Percentiles rank a stretch among this genome's conserved stretches.
Evolutionary conservation across 2,329 filamentous ascomycete genomes (phyloP).

Genomic region (Penicillium olsonii): DNA sequence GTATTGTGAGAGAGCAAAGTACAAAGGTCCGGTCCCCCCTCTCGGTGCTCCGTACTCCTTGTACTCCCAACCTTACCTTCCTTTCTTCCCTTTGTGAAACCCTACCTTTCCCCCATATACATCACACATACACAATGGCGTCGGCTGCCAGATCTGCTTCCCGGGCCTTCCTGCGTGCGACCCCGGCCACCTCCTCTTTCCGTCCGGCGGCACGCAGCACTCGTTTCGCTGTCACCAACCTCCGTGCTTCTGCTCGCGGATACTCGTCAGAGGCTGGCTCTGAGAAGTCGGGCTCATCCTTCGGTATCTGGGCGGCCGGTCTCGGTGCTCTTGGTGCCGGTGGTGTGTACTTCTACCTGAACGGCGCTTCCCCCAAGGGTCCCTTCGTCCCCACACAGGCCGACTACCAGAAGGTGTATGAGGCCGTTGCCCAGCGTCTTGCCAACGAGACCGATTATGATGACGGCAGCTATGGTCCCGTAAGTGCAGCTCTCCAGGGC

Average conservation of each 20-base stretch:
- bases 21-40: slow-evolving; percentile 16
- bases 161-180: slow-evolving; percentile 45
- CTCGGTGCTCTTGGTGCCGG: slow-evolving; percentile 62
- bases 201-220: slow-evolving; percentile 55
- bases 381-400: slow-evolving; percentile 73
- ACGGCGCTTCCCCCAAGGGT: slow-evolving; percentile 53
- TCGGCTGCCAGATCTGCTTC: slow-evolving; percentile 45
- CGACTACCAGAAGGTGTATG: slow-evolving; percentile 95
- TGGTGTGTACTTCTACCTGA: slow-evolving; percentile 65
- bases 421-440: slow-evolving; percentile 75
- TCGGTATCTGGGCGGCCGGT: slow-evolving; percentile 61
- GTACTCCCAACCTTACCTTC: slow-evolving; percentile 7
- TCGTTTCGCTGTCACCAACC: slow-evolving; percentile 59
- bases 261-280: slow-evolving; percentile 70
- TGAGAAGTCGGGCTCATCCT: slow-evolving; percentile 52
- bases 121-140: slow-evolving; percentile 39
- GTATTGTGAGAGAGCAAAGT: neutral
- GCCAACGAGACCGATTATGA: slow-evolving; percentile 95
- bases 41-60: neutral
- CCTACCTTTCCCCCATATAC: neutral
- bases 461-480: slow-evolving; percentile 92
- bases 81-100: slow-evolving; percentile 6
- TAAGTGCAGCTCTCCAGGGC: slow-evolving; percentile 34
- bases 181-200: slow-evolving; percentile 38
- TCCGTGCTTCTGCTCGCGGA: slow-evolving; percentile 73